Conservation (phyloP, 371 early-diverging fungal genomes). For the Mortierella sp. region DNA sequence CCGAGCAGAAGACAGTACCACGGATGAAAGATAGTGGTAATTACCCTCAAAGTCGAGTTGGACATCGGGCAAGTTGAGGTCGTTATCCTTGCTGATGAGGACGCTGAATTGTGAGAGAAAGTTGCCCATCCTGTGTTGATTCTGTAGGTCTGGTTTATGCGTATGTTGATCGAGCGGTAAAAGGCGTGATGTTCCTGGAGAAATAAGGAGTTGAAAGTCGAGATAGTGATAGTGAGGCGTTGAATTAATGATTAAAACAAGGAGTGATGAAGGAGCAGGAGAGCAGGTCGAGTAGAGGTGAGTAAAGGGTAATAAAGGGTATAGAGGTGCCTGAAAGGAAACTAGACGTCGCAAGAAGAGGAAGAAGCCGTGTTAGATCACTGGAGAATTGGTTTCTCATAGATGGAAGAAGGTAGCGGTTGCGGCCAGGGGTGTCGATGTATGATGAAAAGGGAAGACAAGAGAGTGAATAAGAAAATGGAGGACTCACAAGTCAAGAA, state of each 20-base stretch:
- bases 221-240: not conserved
- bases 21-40: not conserved
- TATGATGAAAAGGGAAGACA: not conserved
- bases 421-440: not conserved
- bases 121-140: slow-evolving; percentile 38
- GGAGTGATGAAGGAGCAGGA: not conserved
- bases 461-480: not conserved
- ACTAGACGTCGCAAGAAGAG: not conserved
- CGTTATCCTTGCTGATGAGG: slow-evolving; percentile 48
- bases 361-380: not conserved
- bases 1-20: not conserved
- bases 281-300: too few species aligned
- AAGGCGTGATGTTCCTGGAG: not conserved
- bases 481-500: not conserved
- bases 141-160: not conserved
- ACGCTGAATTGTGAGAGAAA: slow-evolving; percentile 54
- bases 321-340: not conserved
- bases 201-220: not conserved
- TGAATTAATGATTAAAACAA: not conserved
- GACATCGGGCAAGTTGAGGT: slow-evolving; percentile 48
- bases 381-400: not conserved
- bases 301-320: not conserved
- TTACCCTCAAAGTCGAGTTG: slow-evolving; percentile 55
- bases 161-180: not conserved
- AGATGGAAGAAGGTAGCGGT: not conserved